Evolutionary conservation across 2,329 filamentous ascomycete species (phyloP).

Genomic region (Mariannaea sp.): DNA sequence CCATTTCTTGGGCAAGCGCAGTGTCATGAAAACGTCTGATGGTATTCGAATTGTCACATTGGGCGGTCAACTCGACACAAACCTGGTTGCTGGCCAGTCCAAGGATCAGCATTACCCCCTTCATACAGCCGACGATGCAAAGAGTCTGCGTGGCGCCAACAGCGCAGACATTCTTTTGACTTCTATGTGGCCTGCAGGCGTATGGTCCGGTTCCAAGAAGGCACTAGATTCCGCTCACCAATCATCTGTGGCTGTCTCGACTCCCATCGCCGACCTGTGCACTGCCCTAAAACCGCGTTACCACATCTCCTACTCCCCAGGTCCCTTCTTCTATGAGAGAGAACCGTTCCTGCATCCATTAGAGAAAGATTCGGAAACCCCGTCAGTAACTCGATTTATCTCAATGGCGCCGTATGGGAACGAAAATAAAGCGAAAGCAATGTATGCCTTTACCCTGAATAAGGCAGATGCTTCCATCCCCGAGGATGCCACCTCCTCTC

Average conservation of each 20-base stretch:
- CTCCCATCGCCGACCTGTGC: conserved; percentile 78
- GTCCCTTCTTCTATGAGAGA: conserved; percentile 78
- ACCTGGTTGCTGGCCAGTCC: conserved; percentile 64
- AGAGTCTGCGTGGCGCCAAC: conserved; percentile 74
- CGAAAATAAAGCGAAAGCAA: conserved; percentile 73
- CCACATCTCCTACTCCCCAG: conserved; percentile 75
- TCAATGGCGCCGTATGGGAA: conserved; percentile 83
- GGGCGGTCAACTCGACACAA: conserved; percentile 72
- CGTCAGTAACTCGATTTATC: conserved; percentile 82
- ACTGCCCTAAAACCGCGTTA: conserved; percentile 85
- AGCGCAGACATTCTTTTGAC: conserved; percentile 87
- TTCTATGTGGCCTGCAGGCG: conserved; percentile 77
- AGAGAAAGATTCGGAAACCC: conserved; percentile 52
- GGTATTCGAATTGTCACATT: conserved; percentile 86
- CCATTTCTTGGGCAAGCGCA: conserved; percentile 85
- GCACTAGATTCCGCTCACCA: conserved; percentile 58
- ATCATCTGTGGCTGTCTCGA: conserved; percentile 58
- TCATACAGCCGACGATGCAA: conserved; percentile 78
- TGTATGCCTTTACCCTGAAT: conserved; percentile 79
- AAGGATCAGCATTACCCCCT: conserved; percentile 76
- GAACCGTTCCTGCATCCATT: conserved; percentile 84
- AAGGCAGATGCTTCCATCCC: conserved; percentile 68
- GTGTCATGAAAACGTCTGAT: conserved; percentile 85
- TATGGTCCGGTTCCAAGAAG: conserved; percentile 72
- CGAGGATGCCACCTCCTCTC: conserved; percentile 74